phyloP scores from a whole-genome alignment of 495 filamentous ascomycete genomes.

The Cladorrhinum samala region DNA sequence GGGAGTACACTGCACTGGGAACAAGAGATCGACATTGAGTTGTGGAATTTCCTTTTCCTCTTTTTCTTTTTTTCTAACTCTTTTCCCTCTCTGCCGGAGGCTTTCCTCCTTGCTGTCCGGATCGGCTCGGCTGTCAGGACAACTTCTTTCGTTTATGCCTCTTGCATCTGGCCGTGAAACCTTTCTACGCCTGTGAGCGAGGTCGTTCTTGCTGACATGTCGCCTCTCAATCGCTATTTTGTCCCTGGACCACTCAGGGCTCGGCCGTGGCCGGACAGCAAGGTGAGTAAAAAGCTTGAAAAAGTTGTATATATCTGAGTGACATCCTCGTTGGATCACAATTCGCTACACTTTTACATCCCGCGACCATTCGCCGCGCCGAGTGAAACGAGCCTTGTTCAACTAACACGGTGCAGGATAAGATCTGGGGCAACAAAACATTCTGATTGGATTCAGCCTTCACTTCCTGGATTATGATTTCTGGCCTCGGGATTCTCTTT shows the following conservation, averaged over 20 bases:
- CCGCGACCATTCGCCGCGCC: conserved; percentile 6
- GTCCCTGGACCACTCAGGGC: conserved; percentile 21
- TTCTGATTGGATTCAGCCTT: neutral
- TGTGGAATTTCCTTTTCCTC: conserved; percentile 10
- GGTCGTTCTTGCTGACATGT: conserved; percentile 10
- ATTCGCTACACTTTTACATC: conserved; percentile 22
- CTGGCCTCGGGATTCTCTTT: neutral
- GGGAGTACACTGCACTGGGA: conserved; percentile 17
- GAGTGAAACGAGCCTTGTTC: conserved; percentile 6
- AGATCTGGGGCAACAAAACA: neutral
- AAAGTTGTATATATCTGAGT: conserved; percentile 40
- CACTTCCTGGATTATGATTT: neutral
- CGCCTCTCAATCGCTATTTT: conserved; percentile 8
- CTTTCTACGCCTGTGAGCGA: conserved; percentile 4
- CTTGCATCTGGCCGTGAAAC: conserved; percentile 4
- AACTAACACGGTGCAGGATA: conserved; percentile 25
- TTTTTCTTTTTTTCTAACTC: neutral
- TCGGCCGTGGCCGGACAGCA: conserved; percentile 39
- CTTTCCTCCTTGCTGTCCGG: conserved; percentile 29
- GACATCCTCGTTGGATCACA: conserved; percentile 24
- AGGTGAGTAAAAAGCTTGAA: conserved; percentile 39
- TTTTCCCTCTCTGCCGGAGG: conserved; percentile 12
- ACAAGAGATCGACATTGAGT: conserved; percentile 11
- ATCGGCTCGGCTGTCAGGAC: conserved; percentile 13
- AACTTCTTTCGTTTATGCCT: conserved; percentile 3